Evolutionary conservation across 139 green algal species (phyloP), one percentile per base, ranked within the genome.

Genomic region (Micractinium sp.): DNA sequence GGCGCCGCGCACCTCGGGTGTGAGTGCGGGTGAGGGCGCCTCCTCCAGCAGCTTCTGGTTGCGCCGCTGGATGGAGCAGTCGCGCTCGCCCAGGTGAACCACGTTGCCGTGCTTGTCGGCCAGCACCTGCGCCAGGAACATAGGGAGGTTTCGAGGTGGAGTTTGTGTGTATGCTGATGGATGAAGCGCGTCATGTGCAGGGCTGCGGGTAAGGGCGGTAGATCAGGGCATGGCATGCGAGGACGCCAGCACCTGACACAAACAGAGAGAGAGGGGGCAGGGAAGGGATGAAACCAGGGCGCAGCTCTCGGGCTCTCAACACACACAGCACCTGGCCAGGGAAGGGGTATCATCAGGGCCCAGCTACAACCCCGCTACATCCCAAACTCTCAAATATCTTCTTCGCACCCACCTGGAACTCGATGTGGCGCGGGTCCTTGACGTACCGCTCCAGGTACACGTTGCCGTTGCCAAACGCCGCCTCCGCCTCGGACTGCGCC

Each of bases 1-100:
- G n/a, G n/a, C 16, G 12, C 35, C 0, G 31, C 74, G 0, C 67
- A 97, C 96, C 91, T 98, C 96, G 47, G 96, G 94, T 0, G 96
- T 98, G 13, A 99, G 94, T 0, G 92, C 96, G 36, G 97, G 97
- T 38, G 92, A 96, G 35, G 97, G 97, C 23, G 95, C 97, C 94
- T 99, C 97, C 94, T 99, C 97, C 60, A 99, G 83, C 67, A 99
- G 95, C 96, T 99, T 99, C 95, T 99, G 97, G 95, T 99, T 99
- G 89, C 97, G 94, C 56, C 97, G 90, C 96, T 99, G 97, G 87
- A 99, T 98, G 83, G 92, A 97, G 96, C 97, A 99, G 92, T 99
- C 97, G 81, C 97, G 95, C 95, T 99, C 97, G 60, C 95, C 96
- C 66, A 99, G 96, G 90, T 99, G 97, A 18, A 99, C 94, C 20